A percentile compares a stretch with the other conserved stretches of the same genome.
Conservation (phyloP, 2,329 filamentous ascomycete species). For the Cladosporium sp. region DNA sequence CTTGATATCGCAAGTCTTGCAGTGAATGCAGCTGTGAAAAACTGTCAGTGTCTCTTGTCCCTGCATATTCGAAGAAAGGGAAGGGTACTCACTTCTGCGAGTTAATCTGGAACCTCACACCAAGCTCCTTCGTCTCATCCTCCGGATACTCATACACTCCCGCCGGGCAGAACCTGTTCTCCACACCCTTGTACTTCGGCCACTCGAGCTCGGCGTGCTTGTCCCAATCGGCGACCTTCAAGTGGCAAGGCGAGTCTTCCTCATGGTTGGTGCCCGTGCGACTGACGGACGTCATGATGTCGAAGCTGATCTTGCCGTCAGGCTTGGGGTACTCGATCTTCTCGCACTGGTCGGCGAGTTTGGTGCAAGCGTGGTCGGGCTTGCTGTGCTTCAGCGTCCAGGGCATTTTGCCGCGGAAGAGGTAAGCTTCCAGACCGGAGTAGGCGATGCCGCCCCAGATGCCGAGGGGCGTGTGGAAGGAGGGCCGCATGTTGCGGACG, state of each 20-base stretch:
- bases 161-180: conserved; percentile 95
- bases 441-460: conserved; percentile 87
- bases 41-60: too few species aligned
- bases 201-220: conserved; percentile 77
- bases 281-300: conserved; percentile 91
- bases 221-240: conserved; percentile 95
- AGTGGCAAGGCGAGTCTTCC: conserved; percentile 93
- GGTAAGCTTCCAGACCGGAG: conserved; percentile 84
- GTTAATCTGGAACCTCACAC: conserved; percentile 96
- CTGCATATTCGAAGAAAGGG: not conserved
- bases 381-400: conserved; percentile 89
- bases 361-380: conserved; percentile 73
- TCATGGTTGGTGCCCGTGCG: conserved; percentile 97
- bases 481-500: conserved; percentile 95
- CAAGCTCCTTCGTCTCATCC: conserved; percentile 77
- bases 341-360: conserved; percentile 68
- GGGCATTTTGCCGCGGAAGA: conserved; percentile 78
- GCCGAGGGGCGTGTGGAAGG: conserved; percentile 83
- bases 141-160: conserved; percentile 98
- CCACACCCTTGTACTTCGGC: conserved; percentile 83
- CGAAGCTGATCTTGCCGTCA: conserved; percentile 90
- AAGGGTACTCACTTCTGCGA: conserved; percentile 75
- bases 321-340: conserved; percentile 98
- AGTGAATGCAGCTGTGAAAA: conserved; percentile 75
- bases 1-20: conserved; percentile 99